These are phyloP conservation scores for Fusarium temperatum DNA, from an alignment of 2,329 filamentous ascomycete species.

Conservation along the genomic window DNA sequence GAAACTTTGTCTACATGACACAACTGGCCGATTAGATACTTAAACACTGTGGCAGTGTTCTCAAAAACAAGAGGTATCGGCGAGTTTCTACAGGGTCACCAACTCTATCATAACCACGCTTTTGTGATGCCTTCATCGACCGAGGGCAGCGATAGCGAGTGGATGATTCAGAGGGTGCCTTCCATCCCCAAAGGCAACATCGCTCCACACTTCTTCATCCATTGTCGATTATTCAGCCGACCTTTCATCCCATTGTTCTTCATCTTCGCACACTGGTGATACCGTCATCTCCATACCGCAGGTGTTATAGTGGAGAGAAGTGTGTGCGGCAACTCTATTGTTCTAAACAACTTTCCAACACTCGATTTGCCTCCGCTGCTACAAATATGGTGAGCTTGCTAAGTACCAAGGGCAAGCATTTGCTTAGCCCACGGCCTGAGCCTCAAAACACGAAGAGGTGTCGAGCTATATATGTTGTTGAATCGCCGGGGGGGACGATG, in stretches of 20 bases:
- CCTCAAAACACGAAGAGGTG: slow-evolving; percentile 8
- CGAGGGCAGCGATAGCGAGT: not conserved
- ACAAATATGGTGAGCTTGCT: slow-evolving; percentile 7
- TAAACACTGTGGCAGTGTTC: not conserved
- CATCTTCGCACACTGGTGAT: not conserved
- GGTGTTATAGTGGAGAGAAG: not conserved
- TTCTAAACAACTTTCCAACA: not conserved
- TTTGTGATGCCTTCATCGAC: not conserved
- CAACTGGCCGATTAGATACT: not conserved
- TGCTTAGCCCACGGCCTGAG: slow-evolving; percentile 21
- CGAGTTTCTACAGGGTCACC: not conserved
- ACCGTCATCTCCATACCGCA: not conserved
- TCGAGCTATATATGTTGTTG: slow-evolving; percentile 8
- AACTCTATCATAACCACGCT: not conserved
- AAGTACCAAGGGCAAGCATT: slow-evolving; percentile 6
- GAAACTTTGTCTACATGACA: not conserved
- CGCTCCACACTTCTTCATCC: not conserved
- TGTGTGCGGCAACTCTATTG: not conserved
- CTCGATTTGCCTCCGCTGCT: not conserved
- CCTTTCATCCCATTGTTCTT: not conserved
- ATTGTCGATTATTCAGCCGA: not conserved
- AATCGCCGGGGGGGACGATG: slow-evolving; percentile 31
- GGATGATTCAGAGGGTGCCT: not conserved
- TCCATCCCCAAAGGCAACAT: not conserved
- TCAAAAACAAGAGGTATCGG: not conserved